A percentile compares a stretch with the other conserved stretches of the same genome.
phyloP scores from a whole-genome alignment of 2,329 filamentous ascomycete genomes.

The Orbilia quercus region DNA sequence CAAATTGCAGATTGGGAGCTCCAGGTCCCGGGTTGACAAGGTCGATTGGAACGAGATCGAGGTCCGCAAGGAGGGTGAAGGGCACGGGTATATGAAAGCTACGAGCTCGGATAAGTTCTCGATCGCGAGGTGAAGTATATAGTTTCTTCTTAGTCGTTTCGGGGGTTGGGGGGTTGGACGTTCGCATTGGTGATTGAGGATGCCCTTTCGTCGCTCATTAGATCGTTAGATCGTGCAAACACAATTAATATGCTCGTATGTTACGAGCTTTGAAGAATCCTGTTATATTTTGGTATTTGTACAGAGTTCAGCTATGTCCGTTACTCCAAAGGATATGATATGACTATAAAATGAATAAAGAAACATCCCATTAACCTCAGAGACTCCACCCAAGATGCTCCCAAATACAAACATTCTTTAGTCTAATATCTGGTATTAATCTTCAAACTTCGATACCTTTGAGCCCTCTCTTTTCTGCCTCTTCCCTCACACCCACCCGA shows the following conservation, averaged over 20 bases:
- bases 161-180: too few relatives aligned
- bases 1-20: conserved; percentile 28
- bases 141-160: too few relatives aligned
- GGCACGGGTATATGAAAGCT: conserved; percentile 32
- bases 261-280: not conserved
- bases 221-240: too few relatives aligned
- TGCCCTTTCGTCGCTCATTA: not conserved
- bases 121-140: conserved; percentile 13
- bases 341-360: too few relatives aligned
- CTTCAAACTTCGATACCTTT: conserved; percentile 42
- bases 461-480: conserved; percentile 48
- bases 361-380: not conserved
- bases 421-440: not conserved
- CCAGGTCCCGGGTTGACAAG: conserved; percentile 22
- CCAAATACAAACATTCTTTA: conserved; percentile 7
- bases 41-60: conserved; percentile 47
- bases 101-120: conserved; percentile 20
- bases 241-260: too few relatives aligned
- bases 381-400: conserved; percentile 10
- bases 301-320: not conserved
- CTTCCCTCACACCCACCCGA: conserved; percentile 42
- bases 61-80: conserved; percentile 31
- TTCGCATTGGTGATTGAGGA: not conserved
- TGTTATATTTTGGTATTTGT: not conserved
- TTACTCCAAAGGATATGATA: not conserved